Evolutionary conservation across 768 basidiomycete species (phyloP).

Genomic region (Suillus placidus): DNA sequence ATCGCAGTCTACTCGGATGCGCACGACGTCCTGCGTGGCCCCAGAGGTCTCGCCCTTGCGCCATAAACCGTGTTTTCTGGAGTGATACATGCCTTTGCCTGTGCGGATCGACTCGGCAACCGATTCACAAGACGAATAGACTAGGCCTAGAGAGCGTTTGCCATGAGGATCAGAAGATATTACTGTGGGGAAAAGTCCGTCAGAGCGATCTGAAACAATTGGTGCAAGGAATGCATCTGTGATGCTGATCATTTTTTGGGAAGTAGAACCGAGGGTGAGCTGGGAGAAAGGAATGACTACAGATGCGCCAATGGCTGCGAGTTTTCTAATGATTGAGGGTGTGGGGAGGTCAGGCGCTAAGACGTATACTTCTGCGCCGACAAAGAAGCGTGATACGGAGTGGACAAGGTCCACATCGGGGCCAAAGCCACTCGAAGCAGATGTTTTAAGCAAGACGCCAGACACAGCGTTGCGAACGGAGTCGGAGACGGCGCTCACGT

Average conservation of each 20-base stretch:
- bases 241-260: conserved; percentile 64
- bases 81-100: conserved; percentile 94
- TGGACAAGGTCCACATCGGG: conserved; percentile 72
- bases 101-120: conserved; percentile 84
- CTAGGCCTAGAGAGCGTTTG: conserved; percentile 83
- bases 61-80: conserved; percentile 95
- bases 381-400: conserved; percentile 76
- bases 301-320: conserved; percentile 59
- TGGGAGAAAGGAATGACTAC: conserved; percentile 74
- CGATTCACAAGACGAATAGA: conserved; percentile 91
- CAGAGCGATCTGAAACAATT: conserved; percentile 81
- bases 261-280: conserved; percentile 61
- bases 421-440: conserved; percentile 40
- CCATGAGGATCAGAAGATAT: conserved; percentile 71
- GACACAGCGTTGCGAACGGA: conserved; percentile 72
- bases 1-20: conserved; percentile 90
- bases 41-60: conserved; percentile 96
- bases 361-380: conserved; percentile 63
- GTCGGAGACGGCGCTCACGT: conserved; percentile 75
- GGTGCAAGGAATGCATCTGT: conserved; percentile 86
- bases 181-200: conserved; percentile 92
- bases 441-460: conserved; percentile 79
- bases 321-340: conserved; percentile 59
- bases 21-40: conserved; percentile 84
- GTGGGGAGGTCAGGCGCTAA: conserved; percentile 57